These are phyloP conservation scores for Pleurotus sapidus DNA, from an alignment of 768 basidiomycete genomes.

Conservation along the genomic window DNA sequence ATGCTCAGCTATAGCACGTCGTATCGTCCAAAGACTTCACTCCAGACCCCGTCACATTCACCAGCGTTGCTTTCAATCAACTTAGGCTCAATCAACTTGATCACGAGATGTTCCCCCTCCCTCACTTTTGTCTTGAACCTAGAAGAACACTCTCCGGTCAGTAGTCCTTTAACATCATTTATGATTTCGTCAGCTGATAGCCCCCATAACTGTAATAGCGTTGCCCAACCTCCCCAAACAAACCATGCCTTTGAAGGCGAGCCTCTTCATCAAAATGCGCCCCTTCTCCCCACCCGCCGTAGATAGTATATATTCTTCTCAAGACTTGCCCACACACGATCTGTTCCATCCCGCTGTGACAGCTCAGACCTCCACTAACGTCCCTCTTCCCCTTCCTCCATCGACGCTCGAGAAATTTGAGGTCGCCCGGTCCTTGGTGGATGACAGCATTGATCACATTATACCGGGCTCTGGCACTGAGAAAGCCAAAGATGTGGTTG, in stretches of 20 bases:
- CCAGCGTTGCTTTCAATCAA: conserved; percentile 68
- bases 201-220: conserved; percentile 15
- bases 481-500: conserved; percentile 59
- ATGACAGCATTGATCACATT: background rate
- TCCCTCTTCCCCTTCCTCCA: conserved; percentile 27
- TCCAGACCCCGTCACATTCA: conserved; percentile 70
- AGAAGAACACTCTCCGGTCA: conserved; percentile 36
- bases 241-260: conserved; percentile 37
- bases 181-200: background rate
- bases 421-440: conserved; percentile 25
- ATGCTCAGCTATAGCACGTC: conserved; percentile 52
- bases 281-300: conserved; percentile 40
- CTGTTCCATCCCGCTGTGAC: conserved; percentile 36
- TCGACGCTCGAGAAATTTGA: conserved; percentile 35
- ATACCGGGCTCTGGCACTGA: background rate
- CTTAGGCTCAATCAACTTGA: conserved; percentile 74
- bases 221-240: conserved; percentile 47
- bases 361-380: conserved; percentile 18
- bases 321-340: conserved; percentile 23
- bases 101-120: conserved; percentile 66
- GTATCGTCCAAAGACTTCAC: conserved; percentile 63
- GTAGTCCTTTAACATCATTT: conserved; percentile 4
- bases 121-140: conserved; percentile 46
- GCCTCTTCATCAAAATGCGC: conserved; percentile 41
- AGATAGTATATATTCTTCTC: conserved; percentile 20